Evolutionary conservation across 2,329 filamentous ascomycete species (phyloP), one percentile per base, ranked within the genome.

Genomic region (Pseudonectria foliicola): DNA sequence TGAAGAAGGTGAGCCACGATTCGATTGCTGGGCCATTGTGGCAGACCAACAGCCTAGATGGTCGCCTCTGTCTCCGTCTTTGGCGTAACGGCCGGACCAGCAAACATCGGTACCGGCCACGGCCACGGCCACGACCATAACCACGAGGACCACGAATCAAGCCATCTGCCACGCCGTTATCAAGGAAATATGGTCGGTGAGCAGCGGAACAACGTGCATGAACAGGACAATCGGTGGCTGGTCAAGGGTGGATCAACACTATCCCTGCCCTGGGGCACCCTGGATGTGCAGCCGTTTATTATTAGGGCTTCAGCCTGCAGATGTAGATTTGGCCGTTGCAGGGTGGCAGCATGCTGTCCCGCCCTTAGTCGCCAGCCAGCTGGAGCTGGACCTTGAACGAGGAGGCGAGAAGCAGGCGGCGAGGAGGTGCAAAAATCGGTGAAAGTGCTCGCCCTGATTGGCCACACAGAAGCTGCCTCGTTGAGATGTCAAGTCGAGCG

Each of bases 221-320:
- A 55, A 55, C 53, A 53, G 49, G 45, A 52, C 48, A 47, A 37
- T 45, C 47, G 45, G 52, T 55, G 51, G 50, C 52, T 55, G 48
- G 44, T 30, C 38, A 14, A 16, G 37, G 37, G 42, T 46, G 44
- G 41, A 45, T 44, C 46, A 42, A 30, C 44, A 38, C 43, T 35
- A 35, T 33, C 18, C 18, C 18, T 8, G 8, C 18, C 18, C 18
- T 8, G 18, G 18, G 18, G 18, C 18, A 21, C 18, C 18, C 18
- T 21, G 18, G 8, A 21, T 8, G 8, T 21, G 18, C 18, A 5
- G 18, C 18, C 18, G 8, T 21, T 8, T 21, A 8, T 8, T 21
- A 8, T 31, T 29, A 26, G 39, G 15, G 39, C 15, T 16, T 25
- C 25, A 25, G 30, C 47, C 18, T 21, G n/a, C 33, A 27, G 14